phyloP scores from a whole-genome alignment of 2,329 filamentous ascomycete genomes.

The Reticulascus tulasneorum region DNA sequence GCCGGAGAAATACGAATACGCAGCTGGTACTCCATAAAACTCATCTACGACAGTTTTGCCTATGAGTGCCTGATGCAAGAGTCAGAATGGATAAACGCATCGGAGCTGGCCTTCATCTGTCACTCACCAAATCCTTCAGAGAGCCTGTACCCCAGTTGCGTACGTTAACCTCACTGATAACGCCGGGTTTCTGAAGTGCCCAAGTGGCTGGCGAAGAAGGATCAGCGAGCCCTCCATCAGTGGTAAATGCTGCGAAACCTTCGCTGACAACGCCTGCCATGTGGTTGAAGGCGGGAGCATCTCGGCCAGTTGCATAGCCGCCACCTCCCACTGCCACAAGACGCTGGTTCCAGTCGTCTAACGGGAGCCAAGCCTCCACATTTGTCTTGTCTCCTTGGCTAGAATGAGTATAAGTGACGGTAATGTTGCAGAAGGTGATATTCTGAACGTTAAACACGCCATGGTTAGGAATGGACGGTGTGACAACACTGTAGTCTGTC shows the following conservation, averaged over 20 bases:
- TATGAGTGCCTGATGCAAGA: conserved; percentile 27
- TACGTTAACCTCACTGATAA: conserved; percentile 18
- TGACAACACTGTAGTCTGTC: too few species aligned
- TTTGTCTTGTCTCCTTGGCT: conserved; percentile 17
- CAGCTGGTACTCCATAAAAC: conserved; percentile 42
- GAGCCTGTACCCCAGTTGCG: conserved; percentile 31
- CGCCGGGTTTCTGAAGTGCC: conserved; percentile 12
- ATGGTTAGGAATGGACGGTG: too few species aligned
- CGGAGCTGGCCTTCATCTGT: accelerated
- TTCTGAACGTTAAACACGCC: conserved; percentile 2
- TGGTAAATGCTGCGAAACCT: conserved; percentile 16
- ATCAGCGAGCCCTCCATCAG: conserved; percentile 16
- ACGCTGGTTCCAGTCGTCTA: conserved; percentile 23
- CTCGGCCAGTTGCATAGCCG: conserved; percentile 20
- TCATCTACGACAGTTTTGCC: conserved; percentile 42
- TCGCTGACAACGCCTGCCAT: conserved; percentile 15
- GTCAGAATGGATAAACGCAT: not conserved
- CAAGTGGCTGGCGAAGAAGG: conserved; percentile 1
- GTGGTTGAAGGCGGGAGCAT: conserved; percentile 4
- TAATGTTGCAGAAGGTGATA: conserved; percentile 23
- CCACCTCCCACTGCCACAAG: conserved; percentile 25
- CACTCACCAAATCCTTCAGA: conserved; percentile 24
- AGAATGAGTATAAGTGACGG: conserved; percentile 21
- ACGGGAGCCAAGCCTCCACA: conserved; percentile 22
- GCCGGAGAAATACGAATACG: conserved; percentile 46